A percentile compares a stretch with the other conserved stretches of the same genome.
Conservation (phyloP, 169 alveolate species). For the Plasmodium chabaudi region DNA sequence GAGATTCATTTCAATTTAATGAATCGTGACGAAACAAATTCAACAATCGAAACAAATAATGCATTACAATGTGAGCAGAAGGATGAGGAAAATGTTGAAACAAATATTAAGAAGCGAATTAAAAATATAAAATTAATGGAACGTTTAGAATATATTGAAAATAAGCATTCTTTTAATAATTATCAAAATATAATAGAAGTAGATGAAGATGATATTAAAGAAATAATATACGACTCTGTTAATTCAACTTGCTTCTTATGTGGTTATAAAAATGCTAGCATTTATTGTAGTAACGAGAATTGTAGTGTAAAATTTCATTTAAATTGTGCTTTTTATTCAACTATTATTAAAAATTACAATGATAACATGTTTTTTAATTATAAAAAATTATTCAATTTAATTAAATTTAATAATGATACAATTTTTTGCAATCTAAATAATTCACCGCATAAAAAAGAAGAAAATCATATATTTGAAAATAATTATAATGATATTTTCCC, state of each 20-base stretch:
- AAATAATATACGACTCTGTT: constrained; percentile 57
- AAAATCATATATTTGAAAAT: constrained; percentile 21
- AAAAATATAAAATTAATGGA: constrained; percentile 41
- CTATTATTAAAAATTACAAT: constrained; percentile 32
- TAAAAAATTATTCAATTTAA: constrained; percentile 37
- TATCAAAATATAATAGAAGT: constrained; percentile 78
- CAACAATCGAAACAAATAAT: background rate
- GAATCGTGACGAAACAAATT: background rate
- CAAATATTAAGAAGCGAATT: constrained; percentile 11
- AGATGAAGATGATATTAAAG: constrained; percentile 79
- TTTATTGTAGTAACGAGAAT: constrained; percentile 77
- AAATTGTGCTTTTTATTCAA: constrained; percentile 79
- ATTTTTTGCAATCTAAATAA: constrained; percentile 20
- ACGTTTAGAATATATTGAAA: constrained; percentile 35
- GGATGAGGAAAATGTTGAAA: constrained; percentile 1
- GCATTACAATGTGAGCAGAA: background rate
- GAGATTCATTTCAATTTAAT: background rate
- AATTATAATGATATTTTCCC: constrained; percentile 76
- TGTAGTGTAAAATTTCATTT: constrained; percentile 80
- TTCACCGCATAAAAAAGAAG: background rate
- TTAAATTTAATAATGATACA: constrained; percentile 51
- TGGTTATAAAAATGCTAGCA: constrained; percentile 79
- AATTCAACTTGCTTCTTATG: constrained; percentile 77
- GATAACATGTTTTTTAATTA: constrained; percentile 45
- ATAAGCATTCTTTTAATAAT: constrained; percentile 22